Conservation (phyloP, 2,329 filamentous ascomycete genomes). For the Xylaria sp. region DNA sequence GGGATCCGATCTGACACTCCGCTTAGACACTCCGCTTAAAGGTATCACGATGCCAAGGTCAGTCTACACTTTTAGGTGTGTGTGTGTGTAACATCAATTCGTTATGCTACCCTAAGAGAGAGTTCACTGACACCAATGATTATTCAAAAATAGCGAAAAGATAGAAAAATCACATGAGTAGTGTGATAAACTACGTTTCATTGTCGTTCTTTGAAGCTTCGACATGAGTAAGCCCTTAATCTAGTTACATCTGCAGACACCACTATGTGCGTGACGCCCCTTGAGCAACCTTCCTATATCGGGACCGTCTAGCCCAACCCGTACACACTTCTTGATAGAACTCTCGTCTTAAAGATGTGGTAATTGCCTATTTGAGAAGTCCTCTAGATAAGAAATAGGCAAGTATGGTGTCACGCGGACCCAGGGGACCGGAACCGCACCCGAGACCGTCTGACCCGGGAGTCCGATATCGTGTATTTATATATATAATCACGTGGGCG, state of each 20-base stretch:
- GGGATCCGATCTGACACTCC: neutral
- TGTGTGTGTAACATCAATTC: neutral
- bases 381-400: neutral
- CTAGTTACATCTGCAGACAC: neutral
- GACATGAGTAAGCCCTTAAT: neutral
- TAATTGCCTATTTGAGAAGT: neutral
- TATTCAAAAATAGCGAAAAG: neutral
- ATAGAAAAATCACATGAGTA: neutral
- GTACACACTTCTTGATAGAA: neutral
- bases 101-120: neutral
- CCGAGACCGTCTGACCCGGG: too few species aligned
- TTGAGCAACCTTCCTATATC: constrained; percentile 11
- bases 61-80: neutral
- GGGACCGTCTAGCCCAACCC: neutral
- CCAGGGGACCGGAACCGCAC: too few species aligned
- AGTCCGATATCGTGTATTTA: too few species aligned
- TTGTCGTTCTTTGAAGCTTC: neutral
- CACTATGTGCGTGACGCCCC: neutral
- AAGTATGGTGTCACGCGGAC: neutral
- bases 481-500: too few species aligned
- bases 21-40: neutral
- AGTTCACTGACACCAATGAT: neutral
- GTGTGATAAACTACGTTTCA: constrained; percentile 6
- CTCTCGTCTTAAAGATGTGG: neutral
- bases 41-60: neutral